Percentiles rank a stretch among this genome's conserved stretches.
phyloP scores from a whole-genome alignment of 306 rosid genomes.

The Cucumis hystrix region DNA sequence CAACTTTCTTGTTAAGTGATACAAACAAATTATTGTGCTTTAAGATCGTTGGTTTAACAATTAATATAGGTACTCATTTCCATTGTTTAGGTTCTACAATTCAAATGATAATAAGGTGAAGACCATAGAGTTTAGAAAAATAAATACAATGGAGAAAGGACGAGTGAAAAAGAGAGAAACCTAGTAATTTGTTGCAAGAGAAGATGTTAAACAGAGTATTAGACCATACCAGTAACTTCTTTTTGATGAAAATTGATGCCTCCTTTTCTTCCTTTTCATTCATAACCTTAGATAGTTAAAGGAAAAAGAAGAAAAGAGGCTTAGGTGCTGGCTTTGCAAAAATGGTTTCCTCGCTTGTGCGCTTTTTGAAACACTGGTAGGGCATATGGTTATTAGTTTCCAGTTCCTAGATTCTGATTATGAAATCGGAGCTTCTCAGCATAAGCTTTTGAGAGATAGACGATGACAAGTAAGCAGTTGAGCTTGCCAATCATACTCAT shows the following conservation, averaged over 20 bases:
- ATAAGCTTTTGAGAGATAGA: neutral
- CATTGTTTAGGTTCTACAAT: neutral
- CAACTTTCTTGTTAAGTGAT: neutral
- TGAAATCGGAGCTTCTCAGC: neutral
- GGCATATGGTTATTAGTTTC: neutral
- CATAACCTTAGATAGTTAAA: neutral
- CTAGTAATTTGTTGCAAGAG: neutral
- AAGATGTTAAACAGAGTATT: neutral
- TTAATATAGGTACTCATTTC: neutral
- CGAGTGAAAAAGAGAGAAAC: neutral
- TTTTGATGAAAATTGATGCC: neutral
- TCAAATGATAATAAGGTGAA: neutral
- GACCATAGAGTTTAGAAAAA: neutral
- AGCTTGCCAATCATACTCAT: neutral
- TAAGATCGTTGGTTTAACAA: neutral
- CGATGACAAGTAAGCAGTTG: neutral
- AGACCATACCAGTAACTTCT: neutral
- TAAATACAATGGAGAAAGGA: neutral
- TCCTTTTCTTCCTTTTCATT: neutral
- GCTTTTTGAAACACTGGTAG: neutral
- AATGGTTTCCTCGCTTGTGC: neutral
- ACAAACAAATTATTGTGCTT: neutral
- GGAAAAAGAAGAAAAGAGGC: neutral
- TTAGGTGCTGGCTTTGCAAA: neutral
- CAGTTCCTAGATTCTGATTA: neutral